Conservation (phyloP, 148 eudicot species). For the Camellia sinensis region DNA sequence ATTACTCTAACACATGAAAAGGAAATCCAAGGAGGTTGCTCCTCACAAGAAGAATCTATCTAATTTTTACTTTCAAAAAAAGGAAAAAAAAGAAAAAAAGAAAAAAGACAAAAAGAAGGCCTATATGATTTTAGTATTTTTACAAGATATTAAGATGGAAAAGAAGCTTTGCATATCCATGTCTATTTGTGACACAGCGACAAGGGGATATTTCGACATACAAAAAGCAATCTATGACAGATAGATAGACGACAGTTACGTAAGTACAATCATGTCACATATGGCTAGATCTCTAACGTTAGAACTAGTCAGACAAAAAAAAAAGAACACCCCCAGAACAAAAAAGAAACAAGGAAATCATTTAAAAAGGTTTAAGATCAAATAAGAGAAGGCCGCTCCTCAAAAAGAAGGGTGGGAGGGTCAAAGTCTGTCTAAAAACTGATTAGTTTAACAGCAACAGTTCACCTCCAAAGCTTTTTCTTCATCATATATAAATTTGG, state of each 20-base stretch:
- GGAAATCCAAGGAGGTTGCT: too few relatives aligned
- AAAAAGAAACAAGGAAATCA: too few relatives aligned
- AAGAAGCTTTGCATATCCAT: background rate
- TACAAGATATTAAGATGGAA: background rate
- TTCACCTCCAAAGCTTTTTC: constrained; percentile 89
- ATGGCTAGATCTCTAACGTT: background rate
- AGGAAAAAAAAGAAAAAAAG: too few relatives aligned
- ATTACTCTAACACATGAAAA: too few relatives aligned
- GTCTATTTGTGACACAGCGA: background rate
- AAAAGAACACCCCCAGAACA: too few relatives aligned
- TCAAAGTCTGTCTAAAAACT: background rate
- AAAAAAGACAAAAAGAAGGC: too few relatives aligned
- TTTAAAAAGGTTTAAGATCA: background rate
- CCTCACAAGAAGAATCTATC: too few relatives aligned
- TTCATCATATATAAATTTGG: constrained; percentile 91
- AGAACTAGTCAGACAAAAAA: background rate
- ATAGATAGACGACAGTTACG: too few relatives aligned
- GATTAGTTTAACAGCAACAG: background rate
- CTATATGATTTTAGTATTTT: background rate
- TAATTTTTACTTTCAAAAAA: too few relatives aligned
- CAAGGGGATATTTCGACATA: background rate
- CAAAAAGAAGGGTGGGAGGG: background rate
- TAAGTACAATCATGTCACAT: background rate
- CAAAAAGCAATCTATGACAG: background rate
- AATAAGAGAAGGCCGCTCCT: background rate